Percentiles rank a stretch among this genome's conserved stretches.
Conservation (phyloP, 352 stramenopile genomes). For the Phytophthora rubi region DNA sequence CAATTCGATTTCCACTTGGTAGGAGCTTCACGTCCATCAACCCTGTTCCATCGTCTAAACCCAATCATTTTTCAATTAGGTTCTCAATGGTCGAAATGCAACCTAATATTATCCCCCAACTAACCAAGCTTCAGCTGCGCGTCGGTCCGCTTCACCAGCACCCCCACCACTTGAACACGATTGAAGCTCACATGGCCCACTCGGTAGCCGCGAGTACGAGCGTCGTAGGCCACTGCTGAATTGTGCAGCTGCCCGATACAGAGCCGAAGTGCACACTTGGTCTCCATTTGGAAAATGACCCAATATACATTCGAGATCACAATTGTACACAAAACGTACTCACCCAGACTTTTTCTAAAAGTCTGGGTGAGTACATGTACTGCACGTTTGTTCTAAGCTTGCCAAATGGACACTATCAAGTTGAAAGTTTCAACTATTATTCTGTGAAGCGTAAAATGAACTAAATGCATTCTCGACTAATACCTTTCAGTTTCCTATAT, state of each 20-base stretch:
- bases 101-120: slow-evolving; percentile 1
- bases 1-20: slow-evolving; percentile 3
- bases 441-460: background rate
- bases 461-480: background rate
- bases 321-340: no score
- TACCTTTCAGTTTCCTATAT: slow-evolving; percentile 1
- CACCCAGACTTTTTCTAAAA: no score
- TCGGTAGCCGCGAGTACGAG: slow-evolving; percentile 24
- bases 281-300: slow-evolving; percentile 21
- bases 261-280: slow-evolving; percentile 32
- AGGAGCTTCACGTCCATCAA: slow-evolving; percentile 35
- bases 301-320: no score
- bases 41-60: slow-evolving; percentile 51
- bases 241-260: slow-evolving; percentile 40
- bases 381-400: no score
- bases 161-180: slow-evolving; percentile 40
- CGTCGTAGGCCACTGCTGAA: slow-evolving; percentile 28
- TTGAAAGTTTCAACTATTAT: no score
- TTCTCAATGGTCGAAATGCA: background rate
- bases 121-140: slow-evolving; percentile 42
- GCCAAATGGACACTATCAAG: no score
- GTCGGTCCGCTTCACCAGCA: slow-evolving; percentile 31
- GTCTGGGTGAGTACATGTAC: no score
- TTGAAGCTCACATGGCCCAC: slow-evolving; percentile 24
- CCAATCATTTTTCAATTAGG: background rate